phyloP scores from a whole-genome alignment of 306 rosid genomes.

The Begonia loranthoides region DNA sequence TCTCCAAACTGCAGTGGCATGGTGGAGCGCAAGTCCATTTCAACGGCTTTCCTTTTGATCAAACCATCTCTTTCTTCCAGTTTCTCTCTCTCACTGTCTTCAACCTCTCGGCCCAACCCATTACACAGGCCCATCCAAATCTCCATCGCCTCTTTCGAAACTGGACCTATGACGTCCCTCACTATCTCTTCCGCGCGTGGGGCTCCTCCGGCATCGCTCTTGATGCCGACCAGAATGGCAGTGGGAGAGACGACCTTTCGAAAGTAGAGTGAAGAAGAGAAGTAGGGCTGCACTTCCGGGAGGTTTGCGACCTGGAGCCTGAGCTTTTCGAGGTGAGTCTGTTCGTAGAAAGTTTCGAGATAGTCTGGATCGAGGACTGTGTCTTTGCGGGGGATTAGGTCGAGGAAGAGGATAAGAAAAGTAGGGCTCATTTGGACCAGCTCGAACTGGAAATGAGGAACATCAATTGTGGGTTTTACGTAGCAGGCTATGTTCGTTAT shows the following conservation, averaged over 20 bases:
- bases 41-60: slow-evolving; percentile 14
- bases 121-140: slow-evolving; percentile 15
- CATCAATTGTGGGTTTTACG: slow-evolving; percentile 11
- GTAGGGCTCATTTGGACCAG: slow-evolving; percentile 15
- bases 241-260: slow-evolving; percentile 15
- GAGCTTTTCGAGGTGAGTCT: slow-evolving; percentile 7
- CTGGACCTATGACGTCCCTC: slow-evolving; percentile 2
- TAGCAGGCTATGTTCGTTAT: slow-evolving; percentile 18
- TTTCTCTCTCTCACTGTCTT: slow-evolving; percentile 3
- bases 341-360: slow-evolving; percentile 12
- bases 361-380: slow-evolving; percentile 12
- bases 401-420: slow-evolving; percentile 18
- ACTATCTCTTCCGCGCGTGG: slow-evolving; percentile 9
- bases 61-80: slow-evolving; percentile 13
- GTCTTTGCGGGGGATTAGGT: slow-evolving; percentile 14
- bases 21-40: slow-evolving; percentile 16
- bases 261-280: slow-evolving; percentile 18
- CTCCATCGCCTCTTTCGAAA: slow-evolving; percentile 9
- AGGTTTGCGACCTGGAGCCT: slow-evolving; percentile 2
- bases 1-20: slow-evolving; percentile 17
- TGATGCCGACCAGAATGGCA: slow-evolving; percentile 13
- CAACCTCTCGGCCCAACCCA: slow-evolving; percentile 6
- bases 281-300: slow-evolving; percentile 12
- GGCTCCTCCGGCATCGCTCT: slow-evolving; percentile 5
- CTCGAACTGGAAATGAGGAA: slow-evolving; percentile 21